Conservation (phyloP, 805 yeast genomes). For the Nakazawaea peltata region DNA sequence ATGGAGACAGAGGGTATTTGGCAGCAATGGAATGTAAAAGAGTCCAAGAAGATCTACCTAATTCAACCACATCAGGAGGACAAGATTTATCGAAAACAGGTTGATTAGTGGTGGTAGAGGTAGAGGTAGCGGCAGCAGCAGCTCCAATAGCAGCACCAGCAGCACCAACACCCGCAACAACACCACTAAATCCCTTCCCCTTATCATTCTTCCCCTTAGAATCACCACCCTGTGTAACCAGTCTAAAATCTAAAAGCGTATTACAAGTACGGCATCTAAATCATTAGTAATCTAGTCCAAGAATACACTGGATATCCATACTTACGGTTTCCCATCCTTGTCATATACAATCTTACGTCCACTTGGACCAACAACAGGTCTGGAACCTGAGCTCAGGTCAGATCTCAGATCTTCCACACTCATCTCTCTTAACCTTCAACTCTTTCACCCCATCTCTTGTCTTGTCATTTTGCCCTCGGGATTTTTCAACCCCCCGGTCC, state of each 20-base stretch:
- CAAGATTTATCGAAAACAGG: no score
- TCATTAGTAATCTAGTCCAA: no score
- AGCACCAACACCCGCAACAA: slow-evolving; percentile 15
- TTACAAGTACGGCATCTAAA: slow-evolving; percentile 78
- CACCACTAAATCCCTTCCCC: no score
- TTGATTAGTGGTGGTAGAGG: slow-evolving; percentile 10
- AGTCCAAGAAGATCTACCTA: slow-evolving; percentile 91
- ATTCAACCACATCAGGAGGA: slow-evolving; percentile 79
- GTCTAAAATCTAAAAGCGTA: slow-evolving; percentile 68
- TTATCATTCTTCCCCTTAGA: no score
- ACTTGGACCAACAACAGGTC: slow-evolving; percentile 32
- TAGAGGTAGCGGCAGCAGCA: slow-evolving; percentile 11
- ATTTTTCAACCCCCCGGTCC: no score
- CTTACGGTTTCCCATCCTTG: slow-evolving; percentile 91
- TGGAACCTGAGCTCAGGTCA: no score
- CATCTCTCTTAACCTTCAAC: not conserved
- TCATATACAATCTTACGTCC: slow-evolving; percentile 73
- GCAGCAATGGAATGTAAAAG: slow-evolving; percentile 88
- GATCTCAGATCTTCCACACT: no score
- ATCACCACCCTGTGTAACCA: slow-evolving; percentile 33
- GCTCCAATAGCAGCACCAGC: slow-evolving; percentile 16
- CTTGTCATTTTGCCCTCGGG: not conserved
- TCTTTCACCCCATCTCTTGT: not conserved
- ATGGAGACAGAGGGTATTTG: slow-evolving; percentile 68
- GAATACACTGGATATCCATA: no score